Evolutionary conservation across 495 filamentous ascomycete genomes (phyloP).

Genomic region (Evansstolkia leycettana): DNA sequence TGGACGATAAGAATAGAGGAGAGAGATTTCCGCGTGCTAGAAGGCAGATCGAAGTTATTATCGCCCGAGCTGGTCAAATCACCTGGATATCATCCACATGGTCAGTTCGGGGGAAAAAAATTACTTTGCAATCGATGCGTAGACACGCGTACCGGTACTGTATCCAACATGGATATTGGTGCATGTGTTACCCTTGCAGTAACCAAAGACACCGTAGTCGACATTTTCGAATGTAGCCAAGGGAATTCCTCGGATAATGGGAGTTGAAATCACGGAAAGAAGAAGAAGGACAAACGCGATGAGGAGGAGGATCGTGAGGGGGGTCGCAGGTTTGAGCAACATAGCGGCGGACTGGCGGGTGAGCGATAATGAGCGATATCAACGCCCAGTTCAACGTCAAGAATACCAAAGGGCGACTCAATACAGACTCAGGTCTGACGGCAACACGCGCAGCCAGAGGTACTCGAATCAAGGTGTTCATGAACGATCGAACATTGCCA

Average conservation of each 20-base stretch:
- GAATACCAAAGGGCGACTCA: not conserved
- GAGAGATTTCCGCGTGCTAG: slow-evolving; percentile 65
- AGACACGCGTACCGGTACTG: slow-evolving; percentile 53
- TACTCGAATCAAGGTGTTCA: not conserved
- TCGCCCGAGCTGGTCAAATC: slow-evolving; percentile 30
- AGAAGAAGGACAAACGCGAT: slow-evolving; percentile 76
- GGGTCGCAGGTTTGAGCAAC: slow-evolving; percentile 83
- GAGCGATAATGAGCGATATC: not conserved
- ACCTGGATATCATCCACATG: slow-evolving; percentile 11
- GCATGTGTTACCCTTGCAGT: slow-evolving; percentile 54
- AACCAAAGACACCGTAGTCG: slow-evolving; percentile 90
- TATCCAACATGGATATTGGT: slow-evolving; percentile 76
- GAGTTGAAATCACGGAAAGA: slow-evolving; percentile 83
- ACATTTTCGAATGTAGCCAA: slow-evolving; percentile 64
- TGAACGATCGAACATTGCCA: not conserved
- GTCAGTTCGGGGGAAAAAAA: no score
- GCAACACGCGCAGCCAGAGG: not conserved
- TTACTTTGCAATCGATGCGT: slow-evolving; percentile 8
- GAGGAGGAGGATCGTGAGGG: slow-evolving; percentile 74
- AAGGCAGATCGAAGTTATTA: slow-evolving; percentile 61
- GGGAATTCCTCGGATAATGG: slow-evolving; percentile 76
- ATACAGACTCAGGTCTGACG: not conserved
- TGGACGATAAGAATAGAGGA: slow-evolving; percentile 87
- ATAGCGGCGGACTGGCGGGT: slow-evolving; percentile 20
- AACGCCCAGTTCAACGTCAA: not conserved